Evolutionary conservation across 2,329 filamentous ascomycete genomes (phyloP).

Genomic region (Colletotrichum shisoi): DNA sequence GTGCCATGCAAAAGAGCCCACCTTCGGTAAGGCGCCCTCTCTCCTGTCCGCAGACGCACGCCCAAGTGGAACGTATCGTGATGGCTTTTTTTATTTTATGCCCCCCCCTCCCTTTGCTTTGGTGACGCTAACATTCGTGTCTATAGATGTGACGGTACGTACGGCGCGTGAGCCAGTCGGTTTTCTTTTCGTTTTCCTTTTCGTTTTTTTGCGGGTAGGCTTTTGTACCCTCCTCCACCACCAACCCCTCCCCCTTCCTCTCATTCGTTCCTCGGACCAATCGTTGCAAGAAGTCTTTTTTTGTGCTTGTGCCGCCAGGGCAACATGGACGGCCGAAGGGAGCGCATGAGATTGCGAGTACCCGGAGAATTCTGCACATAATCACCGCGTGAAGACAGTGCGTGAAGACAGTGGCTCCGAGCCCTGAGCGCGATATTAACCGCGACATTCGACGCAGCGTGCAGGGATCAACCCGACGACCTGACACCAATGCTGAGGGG

Average conservation of each 20-base stretch:
- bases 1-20: constrained; percentile 87
- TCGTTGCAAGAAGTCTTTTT: not conserved
- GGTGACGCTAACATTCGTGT: constrained; percentile 31
- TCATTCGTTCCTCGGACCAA: not conserved
- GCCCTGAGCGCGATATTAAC: constrained; percentile 44
- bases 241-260: not conserved
- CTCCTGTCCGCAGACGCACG: too few species aligned
- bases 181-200: constrained; percentile 29
- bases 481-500: constrained; percentile 43
- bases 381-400: constrained; percentile 41
- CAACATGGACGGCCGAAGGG: constrained; percentile 36
- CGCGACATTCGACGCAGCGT: constrained; percentile 42
- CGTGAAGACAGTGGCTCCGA: constrained; percentile 41
- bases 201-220: constrained; percentile 25
- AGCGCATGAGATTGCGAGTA: constrained; percentile 40
- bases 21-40: constrained; percentile 63
- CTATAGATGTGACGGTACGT: constrained; percentile 70
- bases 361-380: constrained; percentile 43
- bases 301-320: constrained; percentile 29
- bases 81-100: not conserved
- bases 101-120: not conserved
- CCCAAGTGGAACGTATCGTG: too few species aligned
- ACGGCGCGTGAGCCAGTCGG: constrained; percentile 37
- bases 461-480: constrained; percentile 39
- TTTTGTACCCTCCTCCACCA: not conserved